These are phyloP conservation scores for Zygosaccharomyces rouxii DNA, from an alignment of 805 yeast species.

Conservation along the genomic window DNA sequence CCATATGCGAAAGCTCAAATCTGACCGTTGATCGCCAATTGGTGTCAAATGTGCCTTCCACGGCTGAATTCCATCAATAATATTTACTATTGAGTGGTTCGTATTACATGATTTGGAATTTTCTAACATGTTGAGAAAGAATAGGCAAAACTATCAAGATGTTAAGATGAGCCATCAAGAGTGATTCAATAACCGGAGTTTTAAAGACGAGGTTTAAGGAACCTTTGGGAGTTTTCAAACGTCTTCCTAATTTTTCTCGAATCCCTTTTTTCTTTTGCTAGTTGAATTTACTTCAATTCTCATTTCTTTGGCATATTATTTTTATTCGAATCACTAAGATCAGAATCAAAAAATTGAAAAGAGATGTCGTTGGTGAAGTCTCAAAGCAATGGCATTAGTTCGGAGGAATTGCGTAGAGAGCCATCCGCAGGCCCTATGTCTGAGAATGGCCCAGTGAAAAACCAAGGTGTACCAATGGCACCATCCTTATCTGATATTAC, in stretches of 20 bases:
- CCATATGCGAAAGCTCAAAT: no score
- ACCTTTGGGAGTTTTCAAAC: not conserved
- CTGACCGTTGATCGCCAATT: no score
- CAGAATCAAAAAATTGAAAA: not conserved
- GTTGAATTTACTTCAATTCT: not conserved
- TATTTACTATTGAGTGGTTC: not conserved
- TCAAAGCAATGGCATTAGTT: conserved; percentile 16
- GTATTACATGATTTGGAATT: not conserved
- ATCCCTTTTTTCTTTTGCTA: not conserved
- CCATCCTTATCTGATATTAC: conserved; percentile 8
- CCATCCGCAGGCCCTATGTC: conserved; percentile 2
- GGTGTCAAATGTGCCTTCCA: no score
- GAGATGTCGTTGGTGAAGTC: conserved; percentile 21
- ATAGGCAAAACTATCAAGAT: not conserved
- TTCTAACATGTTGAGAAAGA: not conserved
- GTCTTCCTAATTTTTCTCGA: not conserved
- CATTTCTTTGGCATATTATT: not conserved
- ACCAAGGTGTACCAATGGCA: conserved; percentile 5
- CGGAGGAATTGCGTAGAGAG: conserved; percentile 10
- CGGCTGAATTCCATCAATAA: not conserved
- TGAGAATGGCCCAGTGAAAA: conserved; percentile 5
- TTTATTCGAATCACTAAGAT: not conserved
- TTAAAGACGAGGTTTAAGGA: not conserved
- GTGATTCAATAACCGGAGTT: not conserved
- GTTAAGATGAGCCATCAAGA: not conserved